Evolutionary conservation across 768 basidiomycete genomes (phyloP).

Genomic region (Pisolithus tinctorius): DNA sequence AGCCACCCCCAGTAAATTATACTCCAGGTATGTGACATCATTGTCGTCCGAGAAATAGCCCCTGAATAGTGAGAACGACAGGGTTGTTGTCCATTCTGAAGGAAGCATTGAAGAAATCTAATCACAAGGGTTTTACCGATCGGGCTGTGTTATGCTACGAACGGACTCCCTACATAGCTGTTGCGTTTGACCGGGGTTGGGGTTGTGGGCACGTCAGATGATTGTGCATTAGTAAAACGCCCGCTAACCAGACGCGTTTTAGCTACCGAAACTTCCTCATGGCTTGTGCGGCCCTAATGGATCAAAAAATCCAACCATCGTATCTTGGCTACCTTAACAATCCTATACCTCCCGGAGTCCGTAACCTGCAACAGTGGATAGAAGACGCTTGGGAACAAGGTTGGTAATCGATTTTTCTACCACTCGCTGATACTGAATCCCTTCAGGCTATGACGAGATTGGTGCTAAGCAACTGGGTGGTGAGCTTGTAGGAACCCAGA

Average conservation of each 20-base stretch:
- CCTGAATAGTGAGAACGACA: slow-evolving; percentile 20
- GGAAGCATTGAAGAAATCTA: slow-evolving; percentile 45
- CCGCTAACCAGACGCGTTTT: background rate
- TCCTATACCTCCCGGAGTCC: slow-evolving; percentile 58
- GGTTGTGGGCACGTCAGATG: slow-evolving; percentile 56
- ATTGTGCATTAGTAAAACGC: slow-evolving; percentile 7
- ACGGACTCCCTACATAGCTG: slow-evolving; percentile 49
- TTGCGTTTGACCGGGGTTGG: slow-evolving; percentile 61
- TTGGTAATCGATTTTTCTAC: slow-evolving; percentile 13
- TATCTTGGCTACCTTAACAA: slow-evolving; percentile 57
- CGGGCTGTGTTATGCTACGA: slow-evolving; percentile 63
- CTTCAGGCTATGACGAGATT: slow-evolving; percentile 62
- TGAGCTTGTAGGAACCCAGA: slow-evolving; percentile 47
- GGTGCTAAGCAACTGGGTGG: slow-evolving; percentile 56
- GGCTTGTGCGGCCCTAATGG: slow-evolving; percentile 66
- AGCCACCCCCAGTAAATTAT: slow-evolving; percentile 47
- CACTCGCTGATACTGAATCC: background rate
- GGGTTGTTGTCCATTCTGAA: slow-evolving; percentile 62
- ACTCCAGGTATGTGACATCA: slow-evolving; percentile 45
- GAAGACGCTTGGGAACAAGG: slow-evolving; percentile 77
- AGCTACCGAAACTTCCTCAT: slow-evolving; percentile 85
- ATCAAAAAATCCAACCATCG: slow-evolving; percentile 51
- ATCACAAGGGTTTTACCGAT: slow-evolving; percentile 41
- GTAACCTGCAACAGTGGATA: slow-evolving; percentile 72
- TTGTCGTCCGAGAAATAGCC: slow-evolving; percentile 2